Evolutionary conservation across 2,329 filamentous ascomycete species (phyloP).

Genomic region (Calycina herbarum): DNA sequence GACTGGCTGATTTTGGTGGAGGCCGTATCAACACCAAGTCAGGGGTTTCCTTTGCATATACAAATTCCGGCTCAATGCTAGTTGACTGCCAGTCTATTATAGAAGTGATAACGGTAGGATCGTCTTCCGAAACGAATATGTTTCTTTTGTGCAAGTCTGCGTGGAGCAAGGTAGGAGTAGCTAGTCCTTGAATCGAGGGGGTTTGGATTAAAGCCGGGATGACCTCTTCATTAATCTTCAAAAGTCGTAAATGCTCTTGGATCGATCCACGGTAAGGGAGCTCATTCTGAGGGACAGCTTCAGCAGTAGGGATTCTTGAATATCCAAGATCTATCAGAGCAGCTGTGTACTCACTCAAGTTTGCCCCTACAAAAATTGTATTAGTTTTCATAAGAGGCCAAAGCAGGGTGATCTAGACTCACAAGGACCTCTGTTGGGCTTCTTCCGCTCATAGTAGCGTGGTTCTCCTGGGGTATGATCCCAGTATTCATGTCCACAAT

Average conservation of each 20-base stretch:
- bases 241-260: slow-evolving; percentile 37
- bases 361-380: slow-evolving; percentile 34
- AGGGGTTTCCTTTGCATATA: slow-evolving; percentile 41
- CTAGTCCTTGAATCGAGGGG: slow-evolving; percentile 33
- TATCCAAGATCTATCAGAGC: slow-evolving; percentile 43
- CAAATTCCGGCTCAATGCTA: slow-evolving; percentile 43
- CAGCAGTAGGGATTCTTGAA: slow-evolving; percentile 38
- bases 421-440: slow-evolving; percentile 43
- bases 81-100: slow-evolving; percentile 47
- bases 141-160: slow-evolving; percentile 45
- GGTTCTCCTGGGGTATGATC: slow-evolving; percentile 35
- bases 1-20: neutral
- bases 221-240: slow-evolving; percentile 35
- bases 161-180: slow-evolving; percentile 40
- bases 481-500: slow-evolving; percentile 34
- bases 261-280: slow-evolving; percentile 41
- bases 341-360: slow-evolving; percentile 38
- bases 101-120: slow-evolving; percentile 40
- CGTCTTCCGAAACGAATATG: slow-evolving; percentile 43
- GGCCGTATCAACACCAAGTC: slow-evolving; percentile 39
- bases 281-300: slow-evolving; percentile 20
- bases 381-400: slow-evolving; percentile 1
- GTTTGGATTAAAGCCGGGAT: slow-evolving; percentile 36
- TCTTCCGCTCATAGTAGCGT: slow-evolving; percentile 9
- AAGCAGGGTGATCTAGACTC: slow-evolving; percentile 22